Evolutionary conservation across 495 filamentous ascomycete genomes (phyloP), one percentile per base, ranked within the genome.

Genomic region (Daldinia loculata): DNA sequence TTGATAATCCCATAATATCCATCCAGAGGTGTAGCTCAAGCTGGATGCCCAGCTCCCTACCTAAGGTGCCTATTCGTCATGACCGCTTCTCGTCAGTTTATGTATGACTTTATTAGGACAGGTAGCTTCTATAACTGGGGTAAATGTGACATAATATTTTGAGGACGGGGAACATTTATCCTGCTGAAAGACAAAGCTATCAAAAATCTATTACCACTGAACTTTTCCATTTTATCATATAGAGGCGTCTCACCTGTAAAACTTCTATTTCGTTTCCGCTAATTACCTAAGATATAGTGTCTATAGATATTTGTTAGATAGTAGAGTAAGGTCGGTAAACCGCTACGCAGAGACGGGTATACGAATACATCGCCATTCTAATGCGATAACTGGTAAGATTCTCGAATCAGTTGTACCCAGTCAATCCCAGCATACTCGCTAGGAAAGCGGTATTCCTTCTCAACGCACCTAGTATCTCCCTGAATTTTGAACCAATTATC

Each of bases 391-490:
- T 26, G 17, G 17, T 57, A 65, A 24, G 27, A 12, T 6, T 58
- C 24, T 9, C 12, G 39, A 17, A 65, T 30, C 30, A 57, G 17
- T 12, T 43, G n/a, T 57, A 4, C 24, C 64, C 64, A 67, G 26
- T 67, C 27, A 26, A 67, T 67, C 34, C 45, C 48, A 24, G 56
- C 45, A 17, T 14, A 17, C 8, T 51, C 43, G 22, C 66, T 69
- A 2, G 60, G 66, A 29, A 69, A 39, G 3, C 17, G 52, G 32
- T 34, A 41, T 4, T 58, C 34, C 34, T 30, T 26, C 24, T 36
- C 29, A 15, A n/a, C 24, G 17, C 30, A 15, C 7, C 36, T n/a
- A 30, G 15, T 43, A n/a, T 29, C 11, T 12, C 15, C 24, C 15
- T 24, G 5, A 11, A 6, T 0, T 11, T 2, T 12, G 5, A 57